These are phyloP conservation scores for Cryptococcus sp. DNA, from an alignment of 1,284 basidiomycete genomes.

Conservation along the genomic window DNA sequence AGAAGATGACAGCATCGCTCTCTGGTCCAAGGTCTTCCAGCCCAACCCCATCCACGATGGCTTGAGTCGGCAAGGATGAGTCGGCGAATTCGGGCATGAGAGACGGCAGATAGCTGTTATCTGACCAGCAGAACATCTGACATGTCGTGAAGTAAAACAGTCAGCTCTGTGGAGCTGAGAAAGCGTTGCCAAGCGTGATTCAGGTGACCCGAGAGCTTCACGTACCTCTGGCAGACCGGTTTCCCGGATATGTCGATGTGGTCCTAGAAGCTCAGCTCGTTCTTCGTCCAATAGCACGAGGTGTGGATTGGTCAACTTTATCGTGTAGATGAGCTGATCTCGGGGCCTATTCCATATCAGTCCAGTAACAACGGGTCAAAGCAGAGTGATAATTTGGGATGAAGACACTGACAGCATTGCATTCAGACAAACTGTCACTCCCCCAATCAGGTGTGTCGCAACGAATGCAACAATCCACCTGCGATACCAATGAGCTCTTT, in stretches of 20 bases:
- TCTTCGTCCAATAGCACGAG: constrained; percentile 40
- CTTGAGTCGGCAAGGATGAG: background rate
- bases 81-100: constrained; percentile 11
- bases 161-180: no score
- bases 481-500: background rate
- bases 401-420: constrained; percentile 40
- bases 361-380: background rate
- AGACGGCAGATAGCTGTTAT: constrained; percentile 6
- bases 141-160: no score
- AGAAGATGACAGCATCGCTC: constrained; percentile 48
- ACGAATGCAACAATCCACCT: constrained; percentile 43
- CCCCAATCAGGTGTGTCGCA: constrained; percentile 43
- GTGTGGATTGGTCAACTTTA: constrained; percentile 28
- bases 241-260: constrained; percentile 14
- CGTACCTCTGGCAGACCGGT: constrained; percentile 15
- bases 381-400: background rate
- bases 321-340: constrained; percentile 31
- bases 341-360: constrained; percentile 6
- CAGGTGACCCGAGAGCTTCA: background rate
- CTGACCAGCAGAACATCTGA: constrained; percentile 24
- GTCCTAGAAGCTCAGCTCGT: constrained; percentile 24
- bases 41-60: constrained; percentile 11
- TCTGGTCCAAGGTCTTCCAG: constrained; percentile 33
- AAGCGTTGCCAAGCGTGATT: background rate
- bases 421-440: constrained; percentile 42